Base-by-base conservation (phyloP, 129 eudicot genomes). In the Dittrichia graveolens region DNA sequence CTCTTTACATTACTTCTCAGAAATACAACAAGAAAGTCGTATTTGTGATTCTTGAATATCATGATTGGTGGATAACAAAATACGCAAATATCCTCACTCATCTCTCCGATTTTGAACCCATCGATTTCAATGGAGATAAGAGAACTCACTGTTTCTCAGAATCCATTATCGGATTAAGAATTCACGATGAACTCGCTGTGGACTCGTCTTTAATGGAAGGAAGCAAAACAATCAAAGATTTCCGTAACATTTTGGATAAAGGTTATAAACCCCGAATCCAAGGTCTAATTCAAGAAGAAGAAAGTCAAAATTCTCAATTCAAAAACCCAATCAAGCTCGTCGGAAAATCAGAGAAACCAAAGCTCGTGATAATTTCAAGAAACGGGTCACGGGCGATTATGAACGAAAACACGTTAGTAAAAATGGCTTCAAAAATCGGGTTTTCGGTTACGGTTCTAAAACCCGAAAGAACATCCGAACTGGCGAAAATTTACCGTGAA, bases 51-150 rank as follows among this genome's bases (percentile, higher is more conserved):
- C 83, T 91, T 46, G 99, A 95, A 73, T 91, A 90, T 67, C 99
- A 91, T 73, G 80, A 81, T 71, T 95, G 99, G 99, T 95, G 99
- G 99, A 54, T 81, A 1, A 88, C 90, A 0, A 95, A 95, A 85
- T 95, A 95, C 16, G 87, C 72, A 0, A 88, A 90, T 48, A 77
- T 95, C 14, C 75, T 95, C 3, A 86, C 87, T 0, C 94, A 79
- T 61, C 88, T 95, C 47, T 86, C 99, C 0, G 91, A 95, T 73
- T 95, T 75, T 35, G 90, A 87, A 3, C 84, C 85, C 1, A 83
- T 95, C 5, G 94, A 95, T 81, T 90, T 88, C 55, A 83, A 69
- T 35, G 84, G 85, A 13, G 99, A 95, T 65, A 86, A 83, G 15
- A 73, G 88, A 46, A 83, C 85, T 39, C 99, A 95, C 75, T 95